Evolutionary conservation across 768 basidiomycete genomes (phyloP), one percentile per base, ranked within the genome.

Genomic region (Leccinum variicolor): DNA sequence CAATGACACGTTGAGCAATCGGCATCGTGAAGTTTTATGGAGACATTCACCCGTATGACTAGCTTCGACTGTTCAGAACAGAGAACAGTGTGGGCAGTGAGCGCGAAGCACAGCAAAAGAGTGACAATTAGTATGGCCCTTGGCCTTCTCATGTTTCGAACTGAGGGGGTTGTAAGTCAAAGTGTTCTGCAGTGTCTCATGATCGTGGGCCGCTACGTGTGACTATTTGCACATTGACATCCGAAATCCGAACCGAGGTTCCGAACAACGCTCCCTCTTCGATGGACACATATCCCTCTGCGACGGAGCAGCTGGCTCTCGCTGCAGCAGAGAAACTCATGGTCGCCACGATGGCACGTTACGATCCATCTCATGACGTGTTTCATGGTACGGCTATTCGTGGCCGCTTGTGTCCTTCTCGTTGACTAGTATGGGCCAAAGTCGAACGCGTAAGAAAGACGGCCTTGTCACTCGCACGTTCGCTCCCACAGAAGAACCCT

Each of bases 381-480:
- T 85, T 82, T 60, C 91, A 93, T 66, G 90, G 90, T 89, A 60
- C 67, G 82, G 29, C 13, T 67, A 21, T 43, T 17, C 46, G 50
- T 41, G 36, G n/a, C 17, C 41, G n/a, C 25, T 39, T 50, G 33
- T 29, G 49, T 51, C 51, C 41, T 50, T 55, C 28, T 33, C 13
- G 49, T 34, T 63, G 58, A 59, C 53, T 46, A 23, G 23, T 23
- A 33, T 34, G 10, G 10, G 39, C n/a, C 29, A 33, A 56, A 94
- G 93, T 95, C 10, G 79, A 88, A 62, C 87, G 94, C 60, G 93
- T 96, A 26, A 77, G 93, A 53, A 84, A 79, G 63, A 90, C 89
- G 1, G 90, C 93, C 2, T 64, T 95, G 26, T 70, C 78, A 7
- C 77, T 95, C 41, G 92, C 91, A 11, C 74, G 74, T 15, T 73